A percentile compares a stretch with the other conserved stretches of the same genome.
phyloP scores from a whole-genome alignment of 495 filamentous ascomycete species.

The Podospora pseudopauciseta region DNA sequence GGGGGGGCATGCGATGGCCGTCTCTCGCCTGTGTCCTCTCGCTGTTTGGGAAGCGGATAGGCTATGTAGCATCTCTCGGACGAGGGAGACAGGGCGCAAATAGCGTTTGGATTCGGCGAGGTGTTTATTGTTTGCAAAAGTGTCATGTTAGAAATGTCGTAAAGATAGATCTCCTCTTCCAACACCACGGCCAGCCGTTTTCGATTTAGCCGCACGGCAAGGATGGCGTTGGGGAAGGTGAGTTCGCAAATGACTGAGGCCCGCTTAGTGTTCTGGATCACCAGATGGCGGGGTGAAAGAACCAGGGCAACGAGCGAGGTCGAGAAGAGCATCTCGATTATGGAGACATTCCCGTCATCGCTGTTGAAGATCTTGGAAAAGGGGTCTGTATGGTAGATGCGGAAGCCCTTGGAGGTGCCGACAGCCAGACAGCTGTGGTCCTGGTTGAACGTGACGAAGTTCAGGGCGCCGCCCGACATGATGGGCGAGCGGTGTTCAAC shows the following conservation, averaged over 20 bases:
- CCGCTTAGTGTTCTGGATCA: constrained; percentile 97
- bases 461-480: constrained; percentile 65
- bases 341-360: constrained; percentile 86
- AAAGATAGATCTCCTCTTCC: constrained; percentile 94
- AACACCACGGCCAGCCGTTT: constrained; percentile 90
- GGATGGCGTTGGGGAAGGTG: constrained; percentile 89
- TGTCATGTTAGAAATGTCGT: constrained; percentile 98
- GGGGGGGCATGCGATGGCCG: constrained; percentile 85
- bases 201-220: constrained; percentile 88
- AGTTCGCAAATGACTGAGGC: constrained; percentile 97
- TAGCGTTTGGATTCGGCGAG: constrained; percentile 85
- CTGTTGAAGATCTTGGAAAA: constrained; percentile 91
- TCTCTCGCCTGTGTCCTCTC: constrained; percentile 50
- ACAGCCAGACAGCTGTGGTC: constrained; percentile 96
- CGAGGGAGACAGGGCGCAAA: constrained; percentile 87
- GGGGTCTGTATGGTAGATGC: constrained; percentile 92
- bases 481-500: constrained; percentile 1
- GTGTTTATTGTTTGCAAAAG: constrained; percentile 85
- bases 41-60: constrained; percentile 84
- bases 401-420: constrained; percentile 86
- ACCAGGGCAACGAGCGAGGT: constrained; percentile 96
- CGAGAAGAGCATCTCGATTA: constrained; percentile 98
- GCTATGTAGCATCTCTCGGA: constrained; percentile 95
- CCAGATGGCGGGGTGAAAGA: constrained; percentile 79
- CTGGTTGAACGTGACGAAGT: constrained; percentile 98